Evolutionary conservation across 2,329 filamentous ascomycete genomes (phyloP).

Genomic region (Aspergillus caelatus): DNA sequence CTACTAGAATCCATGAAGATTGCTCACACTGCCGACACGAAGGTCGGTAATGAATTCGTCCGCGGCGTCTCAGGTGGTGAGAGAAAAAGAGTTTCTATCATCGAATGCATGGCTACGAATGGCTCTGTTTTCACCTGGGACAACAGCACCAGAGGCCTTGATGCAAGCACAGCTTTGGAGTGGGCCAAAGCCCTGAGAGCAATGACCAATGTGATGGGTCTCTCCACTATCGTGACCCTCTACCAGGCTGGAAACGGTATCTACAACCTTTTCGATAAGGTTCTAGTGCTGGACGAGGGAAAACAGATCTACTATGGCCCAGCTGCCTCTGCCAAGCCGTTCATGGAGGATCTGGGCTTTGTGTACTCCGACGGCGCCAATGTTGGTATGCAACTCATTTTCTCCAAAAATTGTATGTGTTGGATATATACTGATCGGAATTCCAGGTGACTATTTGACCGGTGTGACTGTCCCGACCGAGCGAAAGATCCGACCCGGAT

Average conservation of each 20-base stretch:
- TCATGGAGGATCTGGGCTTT: conserved; percentile 68
- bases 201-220: conserved; percentile 61
- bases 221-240: conserved; percentile 60
- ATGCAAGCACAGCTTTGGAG: conserved; percentile 63
- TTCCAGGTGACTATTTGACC: conserved; percentile 64
- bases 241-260: conserved; percentile 46
- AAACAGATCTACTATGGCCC: conserved; percentile 68
- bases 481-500: conserved; percentile 47
- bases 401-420: not conserved
- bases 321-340: conserved; percentile 58
- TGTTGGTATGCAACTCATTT: conserved; percentile 47
- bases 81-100: conserved; percentile 67
- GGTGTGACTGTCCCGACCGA: conserved; percentile 63
- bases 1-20: conserved; percentile 59
- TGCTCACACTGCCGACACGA: conserved; percentile 62
- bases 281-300: conserved; percentile 65
- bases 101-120: conserved; percentile 60
- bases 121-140: conserved; percentile 65
- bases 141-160: conserved; percentile 64
- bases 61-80: conserved; percentile 69
- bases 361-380: conserved; percentile 63
- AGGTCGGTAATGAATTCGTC: conserved; percentile 65
- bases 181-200: conserved; percentile 60
- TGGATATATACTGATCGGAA: not conserved
- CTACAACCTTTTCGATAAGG: conserved; percentile 69